phyloP scores from a whole-genome alignment of 805 yeast species.

The Kurtzmaniella fragi region DNA sequence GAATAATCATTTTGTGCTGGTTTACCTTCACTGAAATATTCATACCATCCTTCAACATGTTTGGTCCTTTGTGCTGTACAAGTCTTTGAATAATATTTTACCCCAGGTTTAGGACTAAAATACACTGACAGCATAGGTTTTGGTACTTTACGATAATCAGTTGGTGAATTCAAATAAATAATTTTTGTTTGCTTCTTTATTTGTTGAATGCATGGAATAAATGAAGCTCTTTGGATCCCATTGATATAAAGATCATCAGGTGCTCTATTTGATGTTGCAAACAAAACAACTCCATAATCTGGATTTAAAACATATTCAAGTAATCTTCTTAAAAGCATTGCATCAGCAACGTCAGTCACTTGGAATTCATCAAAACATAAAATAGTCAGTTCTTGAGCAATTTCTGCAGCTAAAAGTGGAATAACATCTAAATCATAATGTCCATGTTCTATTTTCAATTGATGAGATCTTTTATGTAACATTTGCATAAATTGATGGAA shows the following conservation, averaged over 20 bases:
- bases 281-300: conserved; percentile 77
- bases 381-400: conserved; percentile 70
- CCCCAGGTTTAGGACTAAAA: conserved; percentile 64
- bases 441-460: conserved; percentile 54
- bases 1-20: conserved; percentile 9
- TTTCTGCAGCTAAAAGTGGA: conserved; percentile 77
- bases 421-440: conserved; percentile 68
- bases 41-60: conserved; percentile 77
- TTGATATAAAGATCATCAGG: conserved; percentile 91
- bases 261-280: conserved; percentile 92
- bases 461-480: conserved; percentile 82
- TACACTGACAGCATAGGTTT: conserved; percentile 79
- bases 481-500: conserved; percentile 97
- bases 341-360: conserved; percentile 98
- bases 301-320: conserved; percentile 61
- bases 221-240: conserved; percentile 89
- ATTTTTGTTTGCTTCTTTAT: conserved; percentile 73
- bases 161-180: conserved; percentile 79
- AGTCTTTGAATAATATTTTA: conserved; percentile 46
- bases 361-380: conserved; percentile 96
- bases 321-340: conserved; percentile 85
- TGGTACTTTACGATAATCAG: conserved; percentile 87
- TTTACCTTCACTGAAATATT: conserved; percentile 50
- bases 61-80: conserved; percentile 46
- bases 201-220: conserved; percentile 85